Evolutionary conservation across 2,329 filamentous ascomycete genomes (phyloP), one percentile per base, ranked within the genome.

Genomic region (Parafenestella ontariensis): DNA sequence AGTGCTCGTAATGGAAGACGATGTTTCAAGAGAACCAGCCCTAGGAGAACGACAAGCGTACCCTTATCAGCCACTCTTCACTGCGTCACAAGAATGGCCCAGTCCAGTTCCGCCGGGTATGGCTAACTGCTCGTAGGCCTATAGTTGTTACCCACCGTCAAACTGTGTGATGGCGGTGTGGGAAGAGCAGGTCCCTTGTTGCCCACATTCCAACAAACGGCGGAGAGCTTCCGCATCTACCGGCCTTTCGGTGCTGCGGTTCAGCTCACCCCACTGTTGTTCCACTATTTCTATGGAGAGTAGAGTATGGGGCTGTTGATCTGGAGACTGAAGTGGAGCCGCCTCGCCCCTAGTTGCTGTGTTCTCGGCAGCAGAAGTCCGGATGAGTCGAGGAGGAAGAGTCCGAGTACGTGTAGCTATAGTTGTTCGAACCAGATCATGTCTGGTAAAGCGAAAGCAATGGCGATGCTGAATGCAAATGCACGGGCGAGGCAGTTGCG

Each of bases 281-380:
- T 58, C 61, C 62, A 62, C 58, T 48, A 10, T 51, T 59, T 56
- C 45, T 57, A 51, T 48, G 58, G 58, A 62, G 56, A 44, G 45
- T 45, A 33, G 46, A 46, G 33, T 34, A 43, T 46, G 34, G 33
- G 39, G 41, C 36, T 36, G 47, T 51, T 39, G 48, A 52, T 46
- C 34, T 9, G 42, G 42, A 52, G 33, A 26, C 13, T 45, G 41
- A 20, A 55, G 56, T 60, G 52, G 48, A 29, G 49, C 55, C 57
- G 48, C 48, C 34, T 55, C 48, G 48, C 52, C 21, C 52, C 36
- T 34, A 31, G 24, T 34, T 37, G 42, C 26, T 48, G 49, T 45
- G 52, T 36, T 31, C 20, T 42, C 55, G 52, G 48, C 45, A 56
- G 36, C 26, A 33, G 28, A 48, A 31, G 49, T 46, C 45, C 44